phyloP scores from a whole-genome alignment of 257 asterid species.

The Gentiana dahurica region DNA sequence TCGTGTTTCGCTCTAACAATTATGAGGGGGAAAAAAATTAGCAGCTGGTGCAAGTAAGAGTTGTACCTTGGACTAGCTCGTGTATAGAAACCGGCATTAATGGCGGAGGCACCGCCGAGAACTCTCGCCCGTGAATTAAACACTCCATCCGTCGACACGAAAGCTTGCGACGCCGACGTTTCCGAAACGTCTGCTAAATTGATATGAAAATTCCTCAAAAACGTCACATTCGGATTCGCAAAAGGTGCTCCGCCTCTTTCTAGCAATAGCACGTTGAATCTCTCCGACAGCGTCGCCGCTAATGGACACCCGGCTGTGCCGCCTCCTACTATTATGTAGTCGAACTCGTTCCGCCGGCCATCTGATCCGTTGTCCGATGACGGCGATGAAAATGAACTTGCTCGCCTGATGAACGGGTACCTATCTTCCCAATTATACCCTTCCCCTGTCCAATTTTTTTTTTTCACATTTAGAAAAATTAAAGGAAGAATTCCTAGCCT shows the following conservation, averaged over 20 bases:
- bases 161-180: slow-evolving; percentile 78
- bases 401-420: slow-evolving; percentile 30
- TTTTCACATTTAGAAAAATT: no score
- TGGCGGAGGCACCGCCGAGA: slow-evolving; percentile 80
- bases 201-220: slow-evolving; percentile 74
- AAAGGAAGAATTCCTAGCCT: no score
- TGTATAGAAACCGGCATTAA: slow-evolving; percentile 93
- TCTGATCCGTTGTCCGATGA: background rate
- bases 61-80: slow-evolving; percentile 82
- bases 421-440: slow-evolving; percentile 15
- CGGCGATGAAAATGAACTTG: slow-evolving; percentile 26
- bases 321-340: slow-evolving; percentile 87
- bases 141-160: slow-evolving; percentile 89
- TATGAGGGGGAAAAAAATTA: background rate
- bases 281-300: slow-evolving; percentile 74
- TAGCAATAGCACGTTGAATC: slow-evolving; percentile 58
- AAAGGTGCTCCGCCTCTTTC: slow-evolving; percentile 96
- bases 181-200: slow-evolving; percentile 67
- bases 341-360: slow-evolving; percentile 17
- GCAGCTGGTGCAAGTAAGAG: background rate
- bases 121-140: slow-evolving; percentile 77
- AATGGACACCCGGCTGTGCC: slow-evolving; percentile 98
- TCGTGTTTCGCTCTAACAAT: no score
- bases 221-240: slow-evolving; percentile 65
- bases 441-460: slow-evolving; percentile 6